Evolutionary conservation across 2,329 filamentous ascomycete genomes (phyloP), one percentile per base, ranked within the genome.

Genomic region (Pseudohalonectria lignicola): DNA sequence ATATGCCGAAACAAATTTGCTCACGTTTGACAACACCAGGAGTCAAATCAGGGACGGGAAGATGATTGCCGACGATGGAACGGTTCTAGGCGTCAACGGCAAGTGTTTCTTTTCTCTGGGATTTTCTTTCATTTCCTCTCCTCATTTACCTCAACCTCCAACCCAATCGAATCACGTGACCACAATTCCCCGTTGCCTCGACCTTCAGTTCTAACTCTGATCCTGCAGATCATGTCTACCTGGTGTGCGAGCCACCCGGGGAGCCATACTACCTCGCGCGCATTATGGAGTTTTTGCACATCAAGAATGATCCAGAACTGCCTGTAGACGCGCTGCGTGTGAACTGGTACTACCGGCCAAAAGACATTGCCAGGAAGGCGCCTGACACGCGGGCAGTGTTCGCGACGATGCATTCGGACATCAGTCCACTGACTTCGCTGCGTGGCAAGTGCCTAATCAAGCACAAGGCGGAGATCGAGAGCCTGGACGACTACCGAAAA

Each of bases 361-460:
- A 92, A 60, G 92, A 98, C 62, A 94, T 96, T 54, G 85, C 86
- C 48, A 85, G 88, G 49, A 92, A 88, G 63, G 82, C 85, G 49
- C 82, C 84, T 57, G 92, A 98, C 67, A 90, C 85, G 42, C 83
- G 92, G 44, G 71, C 90, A 51, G 78, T 98, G 37, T 95, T 90
- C 62, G 90, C 87, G 45, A 94, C 92, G 21, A 98, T 98, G 92
- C 92, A 98, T 61, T 96, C 92, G 19, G 92, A 98, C 65, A 82
- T 87, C 44, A 94, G 86, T 56, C 92, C 92, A 41, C 70, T 98
- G 51, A 87, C 87, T 36, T 86, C 92, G 33, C 69, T 98, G 49
- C 86, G 92, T 53, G 92, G 92, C 48, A 94, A 93, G 64, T 96
- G 90, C 61, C 77, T 81, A 47, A 92, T 98, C 57, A 73, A 76